Percentiles rank a stretch among this genome's conserved stretches.
Conservation (phyloP, 2,329 filamentous ascomycete species). For the Colletotrichum tropicicola region DNA sequence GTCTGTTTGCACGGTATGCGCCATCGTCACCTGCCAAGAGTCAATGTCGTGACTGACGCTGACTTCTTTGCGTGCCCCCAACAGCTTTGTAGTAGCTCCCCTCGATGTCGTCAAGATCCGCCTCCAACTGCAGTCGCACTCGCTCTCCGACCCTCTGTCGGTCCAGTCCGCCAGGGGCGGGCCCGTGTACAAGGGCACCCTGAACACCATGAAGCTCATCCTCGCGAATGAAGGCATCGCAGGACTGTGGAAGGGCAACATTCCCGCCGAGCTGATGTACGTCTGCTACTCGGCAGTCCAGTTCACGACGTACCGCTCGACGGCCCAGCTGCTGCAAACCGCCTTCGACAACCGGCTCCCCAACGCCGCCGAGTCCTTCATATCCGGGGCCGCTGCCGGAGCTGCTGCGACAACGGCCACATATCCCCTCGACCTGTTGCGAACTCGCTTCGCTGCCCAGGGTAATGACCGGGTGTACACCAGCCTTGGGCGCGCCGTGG, state of each 20-base stretch:
- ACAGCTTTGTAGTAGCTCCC: conserved; percentile 89
- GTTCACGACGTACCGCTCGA: conserved; percentile 86
- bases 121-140: conserved; percentile 91
- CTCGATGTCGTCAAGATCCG: conserved; percentile 99
- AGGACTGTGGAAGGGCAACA: conserved; percentile 96
- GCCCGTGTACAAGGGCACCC: conserved; percentile 76
- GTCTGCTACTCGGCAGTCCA: conserved; percentile 89
- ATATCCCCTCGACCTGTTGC: conserved; percentile 91
- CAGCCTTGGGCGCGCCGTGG: conserved; percentile 74
- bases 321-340: conserved; percentile 71
- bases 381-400: conserved; percentile 85
- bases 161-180: conserved; percentile 57
- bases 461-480: conserved; percentile 82
- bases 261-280: conserved; percentile 95
- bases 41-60: conserved; percentile 18
- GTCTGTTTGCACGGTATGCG: conserved; percentile 84
- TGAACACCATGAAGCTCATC: conserved; percentile 81
- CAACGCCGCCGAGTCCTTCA: conserved; percentile 78
- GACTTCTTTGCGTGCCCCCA: conserved; percentile 17
- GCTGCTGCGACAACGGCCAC: conserved; percentile 83
- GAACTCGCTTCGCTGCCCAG: conserved; percentile 97
- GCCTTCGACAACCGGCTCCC: conserved; percentile 59
- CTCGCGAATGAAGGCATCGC: conserved; percentile 82
- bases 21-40: conserved; percentile 1
- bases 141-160: conserved; percentile 77